A percentile compares a stretch with the other conserved stretches of the same genome.
Conservation (phyloP, 495 filamentous ascomycete genomes). For the Aeminium ludgeri region DNA sequence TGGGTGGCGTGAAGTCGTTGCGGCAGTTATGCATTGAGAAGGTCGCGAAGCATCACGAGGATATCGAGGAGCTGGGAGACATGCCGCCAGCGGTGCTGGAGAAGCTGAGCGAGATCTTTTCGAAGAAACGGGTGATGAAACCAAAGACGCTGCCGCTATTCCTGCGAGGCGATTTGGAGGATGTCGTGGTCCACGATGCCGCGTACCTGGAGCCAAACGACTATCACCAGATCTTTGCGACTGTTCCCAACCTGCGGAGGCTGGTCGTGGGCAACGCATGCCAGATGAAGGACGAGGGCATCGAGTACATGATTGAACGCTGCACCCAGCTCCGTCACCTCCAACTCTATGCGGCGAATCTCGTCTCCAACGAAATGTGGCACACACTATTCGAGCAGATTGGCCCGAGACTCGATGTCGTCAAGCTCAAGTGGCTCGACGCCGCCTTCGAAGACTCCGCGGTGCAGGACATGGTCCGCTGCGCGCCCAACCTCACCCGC, state of each 20-base stretch:
- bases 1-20: conserved; percentile 53
- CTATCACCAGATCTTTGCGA: conserved; percentile 64
- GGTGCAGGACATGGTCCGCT: conserved; percentile 35
- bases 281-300: conserved; percentile 66
- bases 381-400: conserved; percentile 41
- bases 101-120: conserved; percentile 63
- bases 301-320: conserved; percentile 63
- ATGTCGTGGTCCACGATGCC: conserved; percentile 64
- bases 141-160: conserved; percentile 58
- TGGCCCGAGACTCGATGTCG: conserved; percentile 42
- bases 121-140: conserved; percentile 58
- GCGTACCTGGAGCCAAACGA: conserved; percentile 57
- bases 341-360: conserved; percentile 62
- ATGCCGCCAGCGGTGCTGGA: conserved; percentile 49
- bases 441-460: conserved; percentile 57
- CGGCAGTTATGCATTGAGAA: conserved; percentile 70
- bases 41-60: conserved; percentile 62
- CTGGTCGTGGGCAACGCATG: conserved; percentile 65
- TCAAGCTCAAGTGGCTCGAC: conserved; percentile 52
- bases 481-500: conserved; percentile 47
- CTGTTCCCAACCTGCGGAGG: conserved; percentile 45
- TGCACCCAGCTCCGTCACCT: conserved; percentile 41
- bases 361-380: conserved; percentile 60
- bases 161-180: conserved; percentile 46
- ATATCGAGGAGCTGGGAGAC: conserved; percentile 72